A percentile compares a stretch with the other conserved stretches of the same genome.
These are phyloP conservation scores for Colletotrichum trifolii DNA, from an alignment of 2,329 filamentous ascomycete species.

Conservation along the genomic window DNA sequence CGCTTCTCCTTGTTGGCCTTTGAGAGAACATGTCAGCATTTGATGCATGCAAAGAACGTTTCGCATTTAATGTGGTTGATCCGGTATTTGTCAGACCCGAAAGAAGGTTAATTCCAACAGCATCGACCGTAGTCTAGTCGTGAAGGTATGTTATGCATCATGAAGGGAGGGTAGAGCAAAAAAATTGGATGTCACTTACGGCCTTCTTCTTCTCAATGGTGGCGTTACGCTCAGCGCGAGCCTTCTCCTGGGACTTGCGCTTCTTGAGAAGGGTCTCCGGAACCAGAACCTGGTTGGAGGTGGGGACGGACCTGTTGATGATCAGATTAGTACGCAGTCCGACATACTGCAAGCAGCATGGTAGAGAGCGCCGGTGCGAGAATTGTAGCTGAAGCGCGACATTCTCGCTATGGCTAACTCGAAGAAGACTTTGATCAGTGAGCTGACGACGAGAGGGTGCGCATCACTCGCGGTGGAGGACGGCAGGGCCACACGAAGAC, in stretches of 20 bases:
- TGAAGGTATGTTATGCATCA: slow-evolving; percentile 91
- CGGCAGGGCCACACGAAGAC: neutral
- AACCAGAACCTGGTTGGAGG: slow-evolving; percentile 94
- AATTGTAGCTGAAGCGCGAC: slow-evolving; percentile 92
- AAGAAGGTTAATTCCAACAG: slow-evolving; percentile 99
- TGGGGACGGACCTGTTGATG: slow-evolving; percentile 82
- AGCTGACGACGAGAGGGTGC: slow-evolving; percentile 51
- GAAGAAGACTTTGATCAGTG: slow-evolving; percentile 85
- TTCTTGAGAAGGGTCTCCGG: slow-evolving; percentile 99
- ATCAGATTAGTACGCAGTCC: slow-evolving; percentile 85
- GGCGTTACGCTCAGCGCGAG: slow-evolving; percentile 86
- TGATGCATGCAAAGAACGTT: slow-evolving; percentile 17
- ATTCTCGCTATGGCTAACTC: slow-evolving; percentile 94
- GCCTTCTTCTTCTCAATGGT: slow-evolving; percentile 89
- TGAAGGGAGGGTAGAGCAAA: slow-evolving; percentile 41
- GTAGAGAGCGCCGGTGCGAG: slow-evolving; percentile 84
- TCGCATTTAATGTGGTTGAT: slow-evolving; percentile 40
- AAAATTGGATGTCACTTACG: slow-evolving; percentile 70
- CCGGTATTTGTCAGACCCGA: slow-evolving; percentile 85
- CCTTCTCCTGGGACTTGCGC: slow-evolving; percentile 99
- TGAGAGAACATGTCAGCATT: slow-evolving; percentile 38
- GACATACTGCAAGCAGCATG: slow-evolving; percentile 68
- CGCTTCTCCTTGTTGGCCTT: slow-evolving; percentile 99
- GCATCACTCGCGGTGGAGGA: slow-evolving; percentile 31
- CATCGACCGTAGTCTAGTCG: slow-evolving; percentile 98